Conservation (phyloP, 495 filamentous ascomycete genomes). For the Cercophora samala region DNA sequence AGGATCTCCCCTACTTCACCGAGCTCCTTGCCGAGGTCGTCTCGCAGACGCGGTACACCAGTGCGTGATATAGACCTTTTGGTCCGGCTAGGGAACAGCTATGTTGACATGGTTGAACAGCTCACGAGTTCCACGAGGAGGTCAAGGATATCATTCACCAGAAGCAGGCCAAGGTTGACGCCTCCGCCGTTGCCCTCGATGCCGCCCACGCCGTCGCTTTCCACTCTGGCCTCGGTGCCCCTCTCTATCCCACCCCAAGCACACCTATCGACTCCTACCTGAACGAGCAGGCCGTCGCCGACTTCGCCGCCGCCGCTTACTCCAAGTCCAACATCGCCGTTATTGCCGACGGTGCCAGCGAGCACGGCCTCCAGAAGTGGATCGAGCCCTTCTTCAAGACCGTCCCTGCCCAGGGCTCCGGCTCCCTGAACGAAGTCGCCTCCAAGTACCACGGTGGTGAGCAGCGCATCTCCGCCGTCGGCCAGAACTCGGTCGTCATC, state of each 20-base stretch:
- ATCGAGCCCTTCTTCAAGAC: constrained; percentile 80
- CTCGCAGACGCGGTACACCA: constrained; percentile 75
- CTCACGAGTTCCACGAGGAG: constrained; percentile 84
- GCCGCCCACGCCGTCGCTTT: constrained; percentile 86
- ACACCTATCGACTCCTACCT: constrained; percentile 74
- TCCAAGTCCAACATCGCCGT: constrained; percentile 85
- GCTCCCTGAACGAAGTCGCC: constrained; percentile 39
- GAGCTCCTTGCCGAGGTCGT: constrained; percentile 93
- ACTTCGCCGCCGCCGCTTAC: constrained; percentile 74
- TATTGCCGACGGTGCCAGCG: constrained; percentile 80
- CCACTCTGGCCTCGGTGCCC: constrained; percentile 83
- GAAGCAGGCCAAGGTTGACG: constrained; percentile 66
- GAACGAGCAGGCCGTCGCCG: constrained; percentile 62
- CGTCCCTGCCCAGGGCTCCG: constrained; percentile 40
- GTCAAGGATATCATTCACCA: constrained; percentile 67
- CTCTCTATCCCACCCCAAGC: constrained; percentile 65
- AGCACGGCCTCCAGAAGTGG: constrained; percentile 81
- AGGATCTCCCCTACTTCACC: constrained; percentile 95
- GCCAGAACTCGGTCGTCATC: constrained; percentile 74
- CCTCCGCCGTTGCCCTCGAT: constrained; percentile 72
- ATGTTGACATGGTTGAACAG: constrained; percentile 46
- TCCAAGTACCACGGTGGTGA: constrained; percentile 93
- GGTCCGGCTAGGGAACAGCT: constrained; percentile 4
- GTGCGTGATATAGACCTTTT: constrained; percentile 49
- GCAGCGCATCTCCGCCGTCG: constrained; percentile 75